Percentiles rank a stretch among this genome's conserved stretches.
phyloP scores from a whole-genome alignment of 345 rosid genomes.

The Eutrema yunnanense region DNA sequence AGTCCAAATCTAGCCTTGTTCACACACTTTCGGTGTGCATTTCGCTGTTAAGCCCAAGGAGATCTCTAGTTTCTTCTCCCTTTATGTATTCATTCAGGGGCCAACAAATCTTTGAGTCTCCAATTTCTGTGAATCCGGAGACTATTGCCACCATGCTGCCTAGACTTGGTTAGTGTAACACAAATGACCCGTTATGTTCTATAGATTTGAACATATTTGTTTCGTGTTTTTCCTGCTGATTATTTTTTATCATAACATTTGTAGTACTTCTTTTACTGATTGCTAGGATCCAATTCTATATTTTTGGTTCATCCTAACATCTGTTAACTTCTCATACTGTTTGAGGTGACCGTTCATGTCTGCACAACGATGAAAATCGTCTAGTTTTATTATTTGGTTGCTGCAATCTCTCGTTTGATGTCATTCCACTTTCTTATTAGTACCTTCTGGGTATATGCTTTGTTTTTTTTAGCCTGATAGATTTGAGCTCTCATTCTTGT shows the following conservation, averaged over 20 bases:
- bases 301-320: slow-evolving; percentile 3
- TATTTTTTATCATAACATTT: background rate
- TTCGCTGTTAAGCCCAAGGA: slow-evolving; percentile 90
- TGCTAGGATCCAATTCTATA: background rate
- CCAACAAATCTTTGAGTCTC: slow-evolving; percentile 78
- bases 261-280: background rate
- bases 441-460: background rate
- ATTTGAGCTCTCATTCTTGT: slow-evolving; percentile 5
- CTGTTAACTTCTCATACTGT: background rate
- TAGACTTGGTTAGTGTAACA: slow-evolving; percentile 64
- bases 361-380: background rate
- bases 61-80: slow-evolving; percentile 68
- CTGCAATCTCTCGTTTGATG: background rate
- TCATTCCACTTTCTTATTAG: background rate
- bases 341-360: background rate
- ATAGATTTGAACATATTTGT: background rate
- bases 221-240: background rate
- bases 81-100: slow-evolving; percentile 78
- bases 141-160: slow-evolving; percentile 93
- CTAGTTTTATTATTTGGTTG: background rate
- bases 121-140: slow-evolving; percentile 77
- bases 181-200: slow-evolving; percentile 4
- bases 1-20: slow-evolving; percentile 87
- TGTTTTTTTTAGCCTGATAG: background rate
- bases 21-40: slow-evolving; percentile 96